Base-by-base conservation (phyloP, 2,329 filamentous ascomycete genomes). In the Cercospora sojina region DNA sequence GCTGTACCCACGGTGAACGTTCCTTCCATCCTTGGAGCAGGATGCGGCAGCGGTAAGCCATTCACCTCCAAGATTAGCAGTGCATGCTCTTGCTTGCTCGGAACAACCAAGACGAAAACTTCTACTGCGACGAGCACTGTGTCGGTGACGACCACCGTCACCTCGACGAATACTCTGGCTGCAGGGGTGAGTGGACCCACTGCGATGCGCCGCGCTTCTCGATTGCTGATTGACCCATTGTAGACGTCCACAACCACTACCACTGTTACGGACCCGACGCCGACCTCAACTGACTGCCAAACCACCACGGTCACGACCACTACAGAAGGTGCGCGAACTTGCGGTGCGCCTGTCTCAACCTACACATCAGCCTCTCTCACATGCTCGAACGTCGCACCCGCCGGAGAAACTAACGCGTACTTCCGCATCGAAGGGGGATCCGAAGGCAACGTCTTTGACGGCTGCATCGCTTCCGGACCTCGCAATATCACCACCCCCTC, bases 361-460 rank as follows among this genome's bases (percentile, higher is more conserved):
- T 62, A 59, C 18, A 59, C 58, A 3, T 60, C 74, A 12, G 32
- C 23, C 7, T 20, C 53, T 2, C 6, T 27, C 35, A 55, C 66
- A 5, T 64, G 62, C 41, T 25, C 66, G 12, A 18, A 61, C 25
- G 43, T 18, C 27, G 59, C 43, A 8, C 12, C 35, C n/a, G n/a
- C 59, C 3, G 27, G 47, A 13, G 20, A 60, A 12, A 66, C 66
- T 6, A 62, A 66, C 31, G 35, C 31, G n/a, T 43, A 32, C 20
- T 68, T 68, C 41, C 72, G 72, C 51, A 71, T 75, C 63, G 73
- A 75, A 64, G 71, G 68, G 35, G 60, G 56, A 5, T 62, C 35
- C 9, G 68, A 68, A 38, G 65, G 58, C 58, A 74, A 68, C 23
- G 53, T 72, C 43, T 74, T 62, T 59, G 71, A 74, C 43, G 69